These are phyloP conservation scores for rapeseed (Brassica napus) DNA, from an alignment of 345 rosid genomes.

Conservation along the genomic window DNA sequence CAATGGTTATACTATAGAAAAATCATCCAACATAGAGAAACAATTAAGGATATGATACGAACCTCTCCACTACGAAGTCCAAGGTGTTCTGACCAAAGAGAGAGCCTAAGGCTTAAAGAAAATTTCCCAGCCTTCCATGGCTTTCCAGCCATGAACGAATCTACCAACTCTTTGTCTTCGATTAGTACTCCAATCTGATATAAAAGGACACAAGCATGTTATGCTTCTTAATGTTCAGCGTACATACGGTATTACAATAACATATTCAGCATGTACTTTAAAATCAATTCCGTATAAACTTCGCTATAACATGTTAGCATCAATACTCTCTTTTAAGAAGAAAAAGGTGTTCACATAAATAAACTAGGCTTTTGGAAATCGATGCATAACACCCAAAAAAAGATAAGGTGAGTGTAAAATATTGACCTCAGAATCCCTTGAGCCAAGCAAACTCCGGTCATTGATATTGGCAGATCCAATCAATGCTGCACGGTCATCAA, in stretches of 20 bases:
- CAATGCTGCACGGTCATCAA: constrained; percentile 71
- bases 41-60: constrained; percentile 24
- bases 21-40: not conserved
- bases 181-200: constrained; percentile 83
- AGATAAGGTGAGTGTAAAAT: constrained; percentile 1
- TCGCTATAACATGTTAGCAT: constrained; percentile 9
- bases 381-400: not conserved
- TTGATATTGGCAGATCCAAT: constrained; percentile 96
- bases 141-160: constrained; percentile 87
- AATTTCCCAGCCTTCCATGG: constrained; percentile 98
- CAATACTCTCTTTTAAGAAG: not conserved
- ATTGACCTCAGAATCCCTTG: constrained; percentile 98
- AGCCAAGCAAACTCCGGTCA: constrained; percentile 95
- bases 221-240: constrained; percentile 1
- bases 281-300: not conserved
- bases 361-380: too few species aligned
- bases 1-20: not conserved
- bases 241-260: not conserved
- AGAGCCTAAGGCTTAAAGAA: constrained; percentile 77
- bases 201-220: constrained; percentile 25
- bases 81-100: constrained; percentile 97
- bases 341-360: too few species aligned
- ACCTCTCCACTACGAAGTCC: constrained; percentile 83
- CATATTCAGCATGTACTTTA: constrained; percentile 10
- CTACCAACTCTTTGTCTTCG: constrained; percentile 84